Conservation (phyloP, 257 asterid genomes). For the Nemophila menziesii region DNA sequence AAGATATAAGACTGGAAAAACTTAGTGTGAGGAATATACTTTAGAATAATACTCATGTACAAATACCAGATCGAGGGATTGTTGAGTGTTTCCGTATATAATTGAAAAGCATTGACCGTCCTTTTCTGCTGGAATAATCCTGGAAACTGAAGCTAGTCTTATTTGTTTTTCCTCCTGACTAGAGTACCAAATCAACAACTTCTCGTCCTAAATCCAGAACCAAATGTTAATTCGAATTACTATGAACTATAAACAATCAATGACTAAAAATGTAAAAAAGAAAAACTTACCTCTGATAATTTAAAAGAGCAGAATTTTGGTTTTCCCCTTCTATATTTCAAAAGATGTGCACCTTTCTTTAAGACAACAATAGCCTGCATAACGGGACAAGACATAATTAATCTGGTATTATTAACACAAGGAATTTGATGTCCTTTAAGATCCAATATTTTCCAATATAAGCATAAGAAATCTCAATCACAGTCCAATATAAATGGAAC, state of each 20-base stretch:
- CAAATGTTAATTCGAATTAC: slow-evolving; percentile 1
- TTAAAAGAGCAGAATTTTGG: slow-evolving; percentile 43
- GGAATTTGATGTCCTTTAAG: not conserved
- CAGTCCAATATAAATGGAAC: not conserved
- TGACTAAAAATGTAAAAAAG: not conserved
- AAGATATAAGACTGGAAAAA: not conserved
- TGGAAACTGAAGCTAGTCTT: slow-evolving; percentile 25
- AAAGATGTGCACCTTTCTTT: slow-evolving; percentile 44
- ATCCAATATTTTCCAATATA: not conserved
- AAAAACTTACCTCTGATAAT: slow-evolving; percentile 31
- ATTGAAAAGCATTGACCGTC: slow-evolving; percentile 35
- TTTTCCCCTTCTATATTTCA: slow-evolving; percentile 37
- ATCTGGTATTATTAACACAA: not conserved
- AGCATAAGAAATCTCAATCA: too few species aligned
- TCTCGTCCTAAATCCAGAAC: slow-evolving; percentile 32
- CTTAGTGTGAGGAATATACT: not conserved
- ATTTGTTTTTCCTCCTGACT: slow-evolving; percentile 39
- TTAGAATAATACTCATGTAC: not conserved
- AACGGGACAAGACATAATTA: not conserved
- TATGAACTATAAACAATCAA: not conserved
- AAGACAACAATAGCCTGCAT: slow-evolving; percentile 39
- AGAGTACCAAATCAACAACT: slow-evolving; percentile 35
- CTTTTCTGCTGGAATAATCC: slow-evolving; percentile 29
- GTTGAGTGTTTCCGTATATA: slow-evolving; percentile 29
- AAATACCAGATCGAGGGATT: slow-evolving; percentile 32